Base-by-base conservation (phyloP, 2,329 filamentous ascomycete genomes). In the Sporothrix curviconia region DNA sequence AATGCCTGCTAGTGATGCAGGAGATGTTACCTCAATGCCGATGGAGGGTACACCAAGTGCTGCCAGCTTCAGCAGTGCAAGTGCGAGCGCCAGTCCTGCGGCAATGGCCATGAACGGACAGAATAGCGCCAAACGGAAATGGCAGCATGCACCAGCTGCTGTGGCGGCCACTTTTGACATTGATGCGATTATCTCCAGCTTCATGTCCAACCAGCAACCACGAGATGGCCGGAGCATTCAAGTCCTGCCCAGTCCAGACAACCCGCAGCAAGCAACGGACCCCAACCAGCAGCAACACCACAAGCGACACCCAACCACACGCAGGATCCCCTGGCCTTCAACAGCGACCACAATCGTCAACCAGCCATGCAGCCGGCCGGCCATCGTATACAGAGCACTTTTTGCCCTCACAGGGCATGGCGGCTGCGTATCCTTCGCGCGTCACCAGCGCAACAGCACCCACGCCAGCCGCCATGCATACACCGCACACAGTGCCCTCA, bases 131-230 rank as follows among this genome's bases (percentile, higher is more conserved):
- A 7, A 7, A 8, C 4, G 19, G 17, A 43, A 42, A 7, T 19
- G 17, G 17, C 30, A 24, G 17, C 32, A 42, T 19, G 34, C 17
- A 4, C 25, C 42, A n/a, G 14, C 43, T 6, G 19, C 40, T 15
- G 14, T 8, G 6, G 44, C 37, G 15, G 51, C 53, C 17, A 49
- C 53, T 1, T 49, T 56, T 24, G 53, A 56, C 15, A 56, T 56
- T n/a, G 53, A 56, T 7, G 53, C 42, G 28, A 56, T 56, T 42
- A 56, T 56, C 15, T 56, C 53, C 22, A 56, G 53, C 32, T 56
- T 56, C 9, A 47, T 49, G 4, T 56, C 53, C 2, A 30, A 47
- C 30, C 53, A 55, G 7, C 53, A 55, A 15, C 53, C 53, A 4
- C 53, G n/a, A 25, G 3, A 3, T 47, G 15, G 53, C 53, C n/a